Evolutionary conservation across 345 rosid genomes (phyloP).

Genomic region (Passiflora organensis): DNA sequence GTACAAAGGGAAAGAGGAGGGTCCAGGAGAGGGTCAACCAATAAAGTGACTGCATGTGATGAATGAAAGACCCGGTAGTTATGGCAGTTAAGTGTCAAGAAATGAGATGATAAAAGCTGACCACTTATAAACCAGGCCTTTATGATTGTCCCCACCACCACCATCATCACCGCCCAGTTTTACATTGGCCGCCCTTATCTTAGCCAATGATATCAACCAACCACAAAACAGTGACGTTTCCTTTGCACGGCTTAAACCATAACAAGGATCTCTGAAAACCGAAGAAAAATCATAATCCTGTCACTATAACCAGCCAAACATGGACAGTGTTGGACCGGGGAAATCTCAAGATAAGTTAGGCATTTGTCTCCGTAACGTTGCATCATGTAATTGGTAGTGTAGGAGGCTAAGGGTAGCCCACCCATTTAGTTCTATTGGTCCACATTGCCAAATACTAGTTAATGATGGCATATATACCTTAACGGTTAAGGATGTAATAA

Average conservation of each 20-base stretch:
- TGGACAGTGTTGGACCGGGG: too few relatives aligned
- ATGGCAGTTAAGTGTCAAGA: slow-evolving; percentile 29
- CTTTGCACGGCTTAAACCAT: too few relatives aligned
- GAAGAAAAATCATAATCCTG: too few relatives aligned
- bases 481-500: neutral
- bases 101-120: slow-evolving; percentile 1
- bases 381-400: slow-evolving; percentile 3
- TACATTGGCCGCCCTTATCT: too few relatives aligned
- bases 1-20: too few relatives aligned
- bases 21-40: neutral
- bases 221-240: too few relatives aligned
- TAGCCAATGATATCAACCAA: too few relatives aligned
- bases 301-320: too few relatives aligned
- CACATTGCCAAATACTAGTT: slow-evolving; percentile 2
- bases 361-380: neutral
- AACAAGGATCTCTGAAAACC: too few relatives aligned
- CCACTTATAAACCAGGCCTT: too few relatives aligned
- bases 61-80: slow-evolving; percentile 20
- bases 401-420: slow-evolving; percentile 6
- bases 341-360: too few relatives aligned
- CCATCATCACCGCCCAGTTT: too few relatives aligned
- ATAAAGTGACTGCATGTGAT: slow-evolving; percentile 8
- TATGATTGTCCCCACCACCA: neutral
- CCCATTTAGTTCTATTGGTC: slow-evolving; percentile 12
- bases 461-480: neutral